Evolutionary conservation across 1,284 basidiomycete genomes (phyloP), one percentile per base, ranked within the genome.

Genomic region (Tilletia indica): DNA sequence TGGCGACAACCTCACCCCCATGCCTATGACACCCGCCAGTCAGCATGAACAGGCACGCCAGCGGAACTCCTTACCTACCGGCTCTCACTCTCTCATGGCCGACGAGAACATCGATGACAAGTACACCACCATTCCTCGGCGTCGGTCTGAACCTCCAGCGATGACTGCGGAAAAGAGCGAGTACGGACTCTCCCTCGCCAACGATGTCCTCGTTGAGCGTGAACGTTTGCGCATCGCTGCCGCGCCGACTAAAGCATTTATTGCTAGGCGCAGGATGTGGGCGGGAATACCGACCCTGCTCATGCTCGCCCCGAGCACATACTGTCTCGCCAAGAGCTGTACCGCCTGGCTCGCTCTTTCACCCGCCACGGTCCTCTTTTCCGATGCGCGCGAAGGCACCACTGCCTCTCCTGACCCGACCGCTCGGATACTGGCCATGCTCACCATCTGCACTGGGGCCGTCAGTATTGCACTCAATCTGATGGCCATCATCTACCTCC

Each of bases 261-360:
- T 45, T 16, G 39, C 36, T 45, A 11, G 58, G 21, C 38, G 68
- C 51, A 51, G 71, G 31, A 68, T 70, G 36, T 36, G 68, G 38
- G 63, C 71, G 16, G 71, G 71, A 21, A n/a, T 51, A 4, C 45
- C 66, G 9, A 49, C 70, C 25, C 48, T 73, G 51, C 36, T 67
- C 51, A 38, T 73, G 39, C 51, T 71, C n/a, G 72, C 51, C 19
- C 42, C 71, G 8, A 63, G 48, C 25, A 42, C 71, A 5, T 73
- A 72, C 68, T 58, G 61, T 31, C 48, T 73, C 31, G 58, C 67
- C 47, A 49, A 67, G 45, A 63, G 54, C 63, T 47, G 61, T 34
- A 36, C 69, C 47, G 61, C 71, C 56, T 74, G 51, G 47, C 73
- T 74, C 49, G 51, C 67, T 56, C 73, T 74, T 19, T 63, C 68